Base-by-base conservation (phyloP, 768 basidiomycete species). In the Collybia sp. region DNA sequence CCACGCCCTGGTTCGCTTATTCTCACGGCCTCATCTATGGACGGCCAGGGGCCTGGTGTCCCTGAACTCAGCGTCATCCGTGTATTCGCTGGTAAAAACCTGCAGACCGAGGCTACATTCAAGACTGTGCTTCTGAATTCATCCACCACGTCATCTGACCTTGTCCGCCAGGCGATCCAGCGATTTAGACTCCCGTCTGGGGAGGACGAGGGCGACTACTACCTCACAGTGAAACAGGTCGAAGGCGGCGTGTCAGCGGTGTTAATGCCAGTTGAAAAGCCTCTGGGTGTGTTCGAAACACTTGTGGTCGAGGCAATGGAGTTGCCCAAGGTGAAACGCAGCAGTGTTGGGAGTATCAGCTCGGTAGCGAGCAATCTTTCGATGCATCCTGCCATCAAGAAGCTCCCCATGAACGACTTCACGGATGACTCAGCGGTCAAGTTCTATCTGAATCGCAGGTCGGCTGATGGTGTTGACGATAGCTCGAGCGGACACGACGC, bases 371-470 rank as follows among this genome's bases (percentile, higher is more conserved):
- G 90, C 59, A 93, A 94, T 59, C 73, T 98, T 19, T 89, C 88
- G 3, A 85, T 90, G 80, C 91, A 97, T 59, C 94, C 95, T 13
- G 94, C 96, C 12, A 99, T 98, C 65, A 85, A 82, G 59, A 90
- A 88, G 60, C 70, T 98, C 34, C 82, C 88, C 38, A 95, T 96
- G 92, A 96, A 94, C 56, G 96, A 98, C 61, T 98, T 94, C 59
- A 89, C 89, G 36, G 96, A 99, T 54, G 96, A 98, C 60, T 93
- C 93, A 3, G 84, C 87, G 0, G 94, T 98, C 67, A 98, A 97
- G 65, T 88, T 98, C 65, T 99, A 96, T 66, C 65, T 98, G 52
- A 93, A 97, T 62, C 73, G 89, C 44, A 70, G 76, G 19, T 60
- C 57, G 20, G 64, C 71, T 44, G 61, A 65, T 6, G 60, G 62